Evolutionary conservation across 2,329 filamentous ascomycete genomes (phyloP).

Genomic region (Xylariaceae sp.): DNA sequence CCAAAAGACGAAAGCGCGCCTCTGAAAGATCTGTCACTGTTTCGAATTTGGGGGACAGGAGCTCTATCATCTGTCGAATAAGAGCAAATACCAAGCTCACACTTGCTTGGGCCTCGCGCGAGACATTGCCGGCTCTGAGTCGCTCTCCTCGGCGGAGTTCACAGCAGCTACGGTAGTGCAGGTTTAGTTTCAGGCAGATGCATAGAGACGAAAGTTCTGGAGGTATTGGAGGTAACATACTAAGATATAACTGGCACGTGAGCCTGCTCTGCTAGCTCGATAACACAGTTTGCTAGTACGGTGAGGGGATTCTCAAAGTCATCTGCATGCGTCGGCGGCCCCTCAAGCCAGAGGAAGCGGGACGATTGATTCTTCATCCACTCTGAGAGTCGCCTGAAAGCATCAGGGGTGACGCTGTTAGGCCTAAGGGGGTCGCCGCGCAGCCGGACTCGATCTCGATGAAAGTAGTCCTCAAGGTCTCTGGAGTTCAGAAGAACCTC

Average conservation of each 20-base stretch:
- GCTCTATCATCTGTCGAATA: slow-evolving; percentile 20
- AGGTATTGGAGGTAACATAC: slow-evolving; percentile 5
- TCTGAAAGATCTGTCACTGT: slow-evolving; percentile 7
- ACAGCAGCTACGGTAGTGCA: slow-evolving; percentile 5
- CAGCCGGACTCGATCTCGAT: slow-evolving; percentile 21
- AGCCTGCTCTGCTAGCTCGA: slow-evolving; percentile 17
- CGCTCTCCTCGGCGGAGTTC: slow-evolving; percentile 19
- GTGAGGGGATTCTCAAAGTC: slow-evolving; percentile 18
- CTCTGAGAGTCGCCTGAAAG: slow-evolving; percentile 6
- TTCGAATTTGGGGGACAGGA: slow-evolving; percentile 13
- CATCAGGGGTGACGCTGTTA: neutral
- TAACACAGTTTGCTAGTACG: slow-evolving; percentile 13
- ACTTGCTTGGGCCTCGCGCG: slow-evolving; percentile 20
- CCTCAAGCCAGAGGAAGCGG: slow-evolving; percentile 21
- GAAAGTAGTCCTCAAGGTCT: slow-evolving; percentile 22
- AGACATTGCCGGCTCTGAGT: slow-evolving; percentile 10
- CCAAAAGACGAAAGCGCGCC: slow-evolving; percentile 9
- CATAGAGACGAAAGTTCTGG: neutral
- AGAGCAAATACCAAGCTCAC: slow-evolving; percentile 16
- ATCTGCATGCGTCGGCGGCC: slow-evolving; percentile 8
- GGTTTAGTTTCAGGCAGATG: neutral
- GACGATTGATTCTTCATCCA: slow-evolving; percentile 17
- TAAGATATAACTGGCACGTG: slow-evolving; percentile 19
- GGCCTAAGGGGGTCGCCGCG: slow-evolving; percentile 2
- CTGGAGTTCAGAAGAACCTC: slow-evolving; percentile 14